These are phyloP conservation scores for Hyphodiscus hymeniophilus DNA, from an alignment of 495 filamentous ascomycete genomes.

Conservation along the genomic window DNA sequence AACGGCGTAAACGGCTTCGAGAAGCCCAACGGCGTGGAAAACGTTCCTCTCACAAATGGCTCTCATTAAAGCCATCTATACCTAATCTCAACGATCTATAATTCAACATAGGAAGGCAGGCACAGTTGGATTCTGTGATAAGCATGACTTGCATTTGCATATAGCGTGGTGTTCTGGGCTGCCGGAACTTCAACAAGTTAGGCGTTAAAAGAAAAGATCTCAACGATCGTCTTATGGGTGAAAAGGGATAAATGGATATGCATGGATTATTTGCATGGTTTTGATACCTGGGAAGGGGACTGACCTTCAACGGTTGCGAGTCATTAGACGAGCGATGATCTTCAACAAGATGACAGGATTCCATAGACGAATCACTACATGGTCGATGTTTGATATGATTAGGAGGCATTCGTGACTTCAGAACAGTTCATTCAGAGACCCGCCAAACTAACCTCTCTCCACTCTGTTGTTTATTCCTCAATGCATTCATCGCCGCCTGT, in stretches of 20 bases:
- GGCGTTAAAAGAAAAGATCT: conserved; percentile 25
- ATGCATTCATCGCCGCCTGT: conserved; percentile 32
- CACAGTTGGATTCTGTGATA: background rate
- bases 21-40: conserved; percentile 10
- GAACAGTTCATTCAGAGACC: conserved; percentile 23
- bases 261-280: background rate
- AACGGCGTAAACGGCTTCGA: conserved; percentile 15
- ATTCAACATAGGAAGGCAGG: conserved; percentile 22
- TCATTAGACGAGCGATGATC: background rate
- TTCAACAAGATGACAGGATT: background rate
- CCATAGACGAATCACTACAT: too few species aligned
- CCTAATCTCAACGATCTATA: conserved; percentile 15
- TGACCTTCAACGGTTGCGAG: background rate
- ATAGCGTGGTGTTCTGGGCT: conserved; percentile 20
- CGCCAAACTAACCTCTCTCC: conserved; percentile 45
- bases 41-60: conserved; percentile 12
- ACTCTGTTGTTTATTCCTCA: conserved; percentile 30
- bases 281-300: background rate
- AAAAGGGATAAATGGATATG: conserved; percentile 3
- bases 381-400: too few species aligned
- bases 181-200: conserved; percentile 36
- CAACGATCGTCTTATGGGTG: conserved; percentile 19
- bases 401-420: too few species aligned
- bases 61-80: background rate
- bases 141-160: conserved; percentile 16